Base-by-base conservation (phyloP, 768 basidiomycete genomes). In the Collybia sordida region DNA sequence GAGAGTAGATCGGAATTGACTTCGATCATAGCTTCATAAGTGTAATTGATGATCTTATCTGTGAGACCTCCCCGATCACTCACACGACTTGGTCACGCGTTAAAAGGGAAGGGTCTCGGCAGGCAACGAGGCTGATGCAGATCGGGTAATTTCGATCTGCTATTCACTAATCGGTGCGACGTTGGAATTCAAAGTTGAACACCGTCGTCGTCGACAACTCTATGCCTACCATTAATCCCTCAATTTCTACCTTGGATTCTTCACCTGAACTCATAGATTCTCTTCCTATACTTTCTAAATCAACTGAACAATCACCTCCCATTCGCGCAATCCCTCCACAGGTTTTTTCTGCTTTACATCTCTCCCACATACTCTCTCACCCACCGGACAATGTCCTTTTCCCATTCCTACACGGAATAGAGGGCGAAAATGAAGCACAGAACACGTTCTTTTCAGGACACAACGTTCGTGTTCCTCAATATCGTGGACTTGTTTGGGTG, bases 351-450 rank as follows among this genome's bases (percentile, higher is more conserved):
- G 62, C 72, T 17, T 67, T 93, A 44, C 85, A 88, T 49, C 75
- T 81, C 58, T 64, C 72, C n/a, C 81, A 90, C 55, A 71, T 82
- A 54, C 74, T 80, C 50, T 69, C 81, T 1, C 88, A 94, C 66
- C 82, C 90, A 1, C 87, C 88, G 0, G 93, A 96, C 70, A 74
- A 77, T 35, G 78, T 86, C 57, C 80, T 94, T 50, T 96, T 96
- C 64, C 93, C 93, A 0, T 96, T 93, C 70, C 71, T 93, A 14
- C 93, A 94, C 59, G 90, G 92, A 38, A 75, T 94, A 52, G 92
- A 94, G 60, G 86, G 90, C 55, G 78, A 85, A 51, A 91, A 92
- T 61, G 68, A 79, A 14, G 83, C 85, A 0, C 92, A 93, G 70
- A 90, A 88, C 59, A 74, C 78, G 18, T 94, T 94, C 75, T 95